Conservation (phyloP, 2,329 filamentous ascomycete genomes). For the Pseudocercospora fijiensis region DNA sequence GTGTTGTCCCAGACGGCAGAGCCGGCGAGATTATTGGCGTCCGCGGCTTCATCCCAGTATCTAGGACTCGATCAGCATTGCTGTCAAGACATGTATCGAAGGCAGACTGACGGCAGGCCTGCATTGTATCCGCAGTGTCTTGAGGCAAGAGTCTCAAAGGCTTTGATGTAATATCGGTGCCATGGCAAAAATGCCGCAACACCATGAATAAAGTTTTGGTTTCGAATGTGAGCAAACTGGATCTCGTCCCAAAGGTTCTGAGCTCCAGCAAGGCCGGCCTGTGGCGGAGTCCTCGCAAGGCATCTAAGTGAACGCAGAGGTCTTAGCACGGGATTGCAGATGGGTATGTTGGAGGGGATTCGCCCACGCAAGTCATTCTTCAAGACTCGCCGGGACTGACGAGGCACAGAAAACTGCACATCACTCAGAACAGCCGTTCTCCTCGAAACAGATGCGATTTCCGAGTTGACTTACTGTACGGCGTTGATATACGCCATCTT, state of each 20-base stretch:
- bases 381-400: not conserved
- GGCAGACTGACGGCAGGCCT: slow-evolving; percentile 21
- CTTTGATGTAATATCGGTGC: slow-evolving; percentile 28
- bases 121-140: slow-evolving; percentile 23
- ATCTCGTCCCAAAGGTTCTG: slow-evolving; percentile 26
- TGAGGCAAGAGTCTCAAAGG: slow-evolving; percentile 23
- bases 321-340: not conserved
- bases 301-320: slow-evolving; percentile 9
- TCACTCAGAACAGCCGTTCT: not conserved
- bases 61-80: slow-evolving; percentile 1
- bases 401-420: not conserved
- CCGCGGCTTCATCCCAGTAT: slow-evolving; percentile 24
- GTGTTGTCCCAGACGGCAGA: slow-evolving; percentile 24
- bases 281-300: slow-evolving; percentile 22
- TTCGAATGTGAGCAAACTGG: slow-evolving; percentile 27
- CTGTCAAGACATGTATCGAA: not conserved
- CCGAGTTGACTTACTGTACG: slow-evolving; percentile 5
- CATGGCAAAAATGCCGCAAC: slow-evolving; percentile 26
- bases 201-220: slow-evolving; percentile 28
- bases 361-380: not conserved
- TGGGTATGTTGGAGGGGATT: too few relatives aligned
- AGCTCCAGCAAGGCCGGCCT: slow-evolving; percentile 25
- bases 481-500: slow-evolving; percentile 25
- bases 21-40: slow-evolving; percentile 20
- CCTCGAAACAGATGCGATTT: not conserved